These are phyloP conservation scores for Stygiomarasmius scandens DNA, from an alignment of 1,284 basidiomycete genomes.

Conservation along the genomic window DNA sequence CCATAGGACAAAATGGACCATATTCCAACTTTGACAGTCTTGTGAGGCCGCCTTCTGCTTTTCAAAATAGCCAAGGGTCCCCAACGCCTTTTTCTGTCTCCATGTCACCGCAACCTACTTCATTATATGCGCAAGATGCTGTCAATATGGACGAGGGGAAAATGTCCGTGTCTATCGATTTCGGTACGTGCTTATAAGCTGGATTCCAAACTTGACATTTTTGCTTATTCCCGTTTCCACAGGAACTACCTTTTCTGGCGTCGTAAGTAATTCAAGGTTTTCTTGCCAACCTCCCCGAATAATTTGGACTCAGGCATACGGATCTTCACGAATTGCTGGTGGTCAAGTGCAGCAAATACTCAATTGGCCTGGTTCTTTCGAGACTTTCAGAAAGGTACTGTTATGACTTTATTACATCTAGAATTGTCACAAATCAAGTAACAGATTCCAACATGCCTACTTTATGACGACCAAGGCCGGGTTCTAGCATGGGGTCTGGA, in stretches of 20 bases:
- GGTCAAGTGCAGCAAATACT: constrained; percentile 78
- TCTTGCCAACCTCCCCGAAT: not conserved
- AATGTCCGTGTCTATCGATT: constrained; percentile 78
- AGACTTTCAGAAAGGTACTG: constrained; percentile 72
- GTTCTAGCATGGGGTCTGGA: constrained; percentile 80
- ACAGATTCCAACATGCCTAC: constrained; percentile 72
- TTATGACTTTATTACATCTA: not conserved
- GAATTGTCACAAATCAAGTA: not conserved
- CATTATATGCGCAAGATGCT: constrained; percentile 24
- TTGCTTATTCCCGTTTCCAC: constrained; percentile 20
- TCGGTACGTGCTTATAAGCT: constrained; percentile 52
- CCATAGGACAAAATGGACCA: constrained; percentile 1
- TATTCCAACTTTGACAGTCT: constrained; percentile 9
- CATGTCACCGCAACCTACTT: constrained; percentile 22
- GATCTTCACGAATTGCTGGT: constrained; percentile 77
- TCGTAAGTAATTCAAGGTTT: constrained; percentile 51
- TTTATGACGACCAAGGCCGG: constrained; percentile 41
- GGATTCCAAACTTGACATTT: constrained; percentile 2
- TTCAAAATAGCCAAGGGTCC: constrained; percentile 32
- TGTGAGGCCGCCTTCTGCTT: constrained; percentile 18
- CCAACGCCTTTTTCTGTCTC: constrained; percentile 19
- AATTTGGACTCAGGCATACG: constrained; percentile 60
- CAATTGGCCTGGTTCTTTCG: constrained; percentile 76
- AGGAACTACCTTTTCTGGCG: constrained; percentile 84
- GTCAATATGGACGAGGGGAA: constrained; percentile 55